Evolutionary conservation across 176 grass and related monocot species (phyloP).

Genomic region (Neostapfia colusana): DNA sequence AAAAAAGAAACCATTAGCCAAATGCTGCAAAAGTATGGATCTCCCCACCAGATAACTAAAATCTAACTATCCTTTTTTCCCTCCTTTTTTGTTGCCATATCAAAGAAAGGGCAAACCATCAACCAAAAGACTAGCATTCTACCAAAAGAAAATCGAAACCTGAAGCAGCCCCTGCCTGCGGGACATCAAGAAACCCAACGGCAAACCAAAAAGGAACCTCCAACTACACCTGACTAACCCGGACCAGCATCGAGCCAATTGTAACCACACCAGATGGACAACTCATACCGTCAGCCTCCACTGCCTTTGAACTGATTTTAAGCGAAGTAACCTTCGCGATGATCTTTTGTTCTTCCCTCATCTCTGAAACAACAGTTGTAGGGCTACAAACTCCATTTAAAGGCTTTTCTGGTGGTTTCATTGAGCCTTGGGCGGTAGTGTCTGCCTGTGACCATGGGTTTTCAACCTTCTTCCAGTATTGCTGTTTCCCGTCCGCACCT

Average conservation of each 20-base stretch:
- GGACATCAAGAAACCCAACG: background rate
- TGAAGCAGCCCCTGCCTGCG: background rate
- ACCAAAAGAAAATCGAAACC: conserved; percentile 1
- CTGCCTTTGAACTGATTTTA: conserved; percentile 37
- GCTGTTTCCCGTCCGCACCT: conserved; percentile 43
- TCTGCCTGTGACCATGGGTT: conserved; percentile 7
- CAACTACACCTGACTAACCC: conserved; percentile 44
- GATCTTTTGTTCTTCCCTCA: conserved; percentile 7
- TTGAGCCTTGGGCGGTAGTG: background rate
- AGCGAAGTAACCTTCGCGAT: conserved; percentile 42
- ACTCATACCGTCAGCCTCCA: conserved; percentile 21
- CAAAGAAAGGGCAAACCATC: conserved; percentile 8
- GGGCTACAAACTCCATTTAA: background rate
- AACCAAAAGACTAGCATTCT: background rate
- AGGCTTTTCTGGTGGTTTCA: conserved; percentile 20
- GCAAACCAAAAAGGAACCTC: conserved; percentile 14
- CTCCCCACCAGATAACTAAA: conserved; percentile 30
- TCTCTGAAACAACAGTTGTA: background rate
- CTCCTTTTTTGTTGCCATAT: background rate
- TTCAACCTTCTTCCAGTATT: conserved; percentile 66
- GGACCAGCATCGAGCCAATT: conserved; percentile 68
- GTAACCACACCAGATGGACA: conserved; percentile 48
- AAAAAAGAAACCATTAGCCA: conserved; percentile 28
- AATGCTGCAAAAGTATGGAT: conserved; percentile 10
- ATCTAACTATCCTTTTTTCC: background rate